Evolutionary conservation across 345 rosid species (phyloP), one percentile per base, ranked within the genome.

Genomic region (Eucalyptus brandiana): DNA sequence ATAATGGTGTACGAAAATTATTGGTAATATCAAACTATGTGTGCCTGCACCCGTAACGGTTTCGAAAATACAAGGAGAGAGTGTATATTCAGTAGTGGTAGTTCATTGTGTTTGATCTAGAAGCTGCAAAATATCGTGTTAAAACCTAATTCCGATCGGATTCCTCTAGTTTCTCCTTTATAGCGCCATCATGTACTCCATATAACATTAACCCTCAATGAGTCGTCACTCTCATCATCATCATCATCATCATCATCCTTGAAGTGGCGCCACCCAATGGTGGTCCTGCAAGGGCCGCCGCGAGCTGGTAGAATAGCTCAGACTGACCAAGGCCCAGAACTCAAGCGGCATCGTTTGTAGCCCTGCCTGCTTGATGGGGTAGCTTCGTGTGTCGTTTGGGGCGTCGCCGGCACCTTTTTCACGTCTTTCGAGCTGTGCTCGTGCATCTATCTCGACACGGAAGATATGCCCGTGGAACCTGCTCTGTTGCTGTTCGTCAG

Each of bases 381-480:
- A 42, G 92, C 87, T 47, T 72, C 89, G 12, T 37, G 93, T 91
- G 91, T 93, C 88, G 45, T 90, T 86, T 87, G 89, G 26, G 92
- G 93, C 24, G 88, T 92, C 45, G 92, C 91, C 18, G 48, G 91
- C 3, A 90, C 90, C 47, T 94, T 94, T 54, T 94, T 93, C 93
- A 88, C 87, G 14, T 92, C 95, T 45, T 88, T 94, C 10, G 91
- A 90, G 62, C 56, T 91, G 26, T 94, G 94, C 89, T 87, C 88
- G 67, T 93, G 95, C 92, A n/a, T 93, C 56, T 23, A 76, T 13
- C 67, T 92, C 19, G 91, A 90, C 87, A 93, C 93, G 34, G 80
- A 90, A 60, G 94, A 87, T 50, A 93, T 90, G 51, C 18, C 12
- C 32, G 92, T 91, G 28, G 90, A 90, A 30, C 37, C 44, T 32